Evolutionary conservation across 2,329 filamentous ascomycete species (phyloP), one percentile per base, ranked within the genome.

Genomic region (Aspergillus ochraceus): DNA sequence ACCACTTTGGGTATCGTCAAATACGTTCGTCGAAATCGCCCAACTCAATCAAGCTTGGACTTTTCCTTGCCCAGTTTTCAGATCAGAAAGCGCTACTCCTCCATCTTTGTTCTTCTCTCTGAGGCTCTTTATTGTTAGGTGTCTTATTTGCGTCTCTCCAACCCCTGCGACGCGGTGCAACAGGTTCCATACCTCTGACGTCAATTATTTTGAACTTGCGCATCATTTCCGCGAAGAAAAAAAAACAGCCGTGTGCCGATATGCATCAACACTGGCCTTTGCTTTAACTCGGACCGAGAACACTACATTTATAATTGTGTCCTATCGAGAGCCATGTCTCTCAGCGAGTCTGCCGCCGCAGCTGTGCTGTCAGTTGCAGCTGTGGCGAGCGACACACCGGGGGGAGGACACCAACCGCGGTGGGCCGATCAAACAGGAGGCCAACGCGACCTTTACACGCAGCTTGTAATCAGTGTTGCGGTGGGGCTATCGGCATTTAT

Each of bases 401-500:
- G 65, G 24, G 66, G 65, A 19, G 64, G 61, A 19, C 62, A 63
- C 29, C 59, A 60, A 22, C 67, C 62, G 26, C 65, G 59, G 42
- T 76, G 70, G 68, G 64, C 59, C 32, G 71, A 74, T 59, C 76
- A 74, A 60, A 64, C 68, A 12, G 66, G 64, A 54, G 66, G 70
- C 12, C 73, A 72, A 57, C 74, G 77, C 53, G 77, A 80, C 67
- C 63, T 79, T 60, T 75, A 74, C 53, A 79, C 78, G 17, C 79
- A 81, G 60, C 71, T 80, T 29, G 72, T 77, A 51, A 74, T 81
- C 36, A 80, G 78, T 59, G 70, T 71, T n/a, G 69, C 70, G 4
- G 64, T 81, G 24, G 79, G 79, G 14, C 58, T 79, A 57, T 70
- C 70, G 49, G 79, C 79, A 22, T 81, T 81, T 58, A 63, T 81